Conservation (phyloP, 2,329 filamentous ascomycete species). For the Xylariaceae sp. region DNA sequence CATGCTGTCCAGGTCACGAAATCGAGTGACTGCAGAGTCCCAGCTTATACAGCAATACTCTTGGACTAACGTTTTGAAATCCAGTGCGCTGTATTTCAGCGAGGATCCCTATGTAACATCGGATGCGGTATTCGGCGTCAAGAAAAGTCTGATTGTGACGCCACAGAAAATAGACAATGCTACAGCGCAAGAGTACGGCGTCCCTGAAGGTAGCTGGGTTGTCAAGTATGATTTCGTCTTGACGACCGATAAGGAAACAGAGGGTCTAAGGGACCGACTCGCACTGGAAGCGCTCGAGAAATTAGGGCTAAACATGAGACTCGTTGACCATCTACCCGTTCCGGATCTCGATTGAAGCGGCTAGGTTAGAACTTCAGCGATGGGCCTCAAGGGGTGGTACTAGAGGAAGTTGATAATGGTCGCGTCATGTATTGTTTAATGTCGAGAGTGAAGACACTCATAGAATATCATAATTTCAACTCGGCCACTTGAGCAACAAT, state of each 20-base stretch:
- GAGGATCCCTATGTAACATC: conserved; percentile 77
- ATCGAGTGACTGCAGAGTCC: background rate
- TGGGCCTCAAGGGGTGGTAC: background rate
- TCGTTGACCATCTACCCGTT: conserved; percentile 71
- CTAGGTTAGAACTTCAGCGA: background rate
- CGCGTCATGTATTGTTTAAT: background rate
- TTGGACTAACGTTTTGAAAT: background rate
- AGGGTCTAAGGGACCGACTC: conserved; percentile 56
- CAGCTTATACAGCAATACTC: background rate
- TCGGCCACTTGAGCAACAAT: background rate
- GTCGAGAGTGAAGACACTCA: background rate
- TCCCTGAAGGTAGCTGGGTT: conserved; percentile 58
- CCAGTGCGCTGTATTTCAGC: conserved; percentile 68
- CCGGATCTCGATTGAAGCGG: conserved; percentile 54
- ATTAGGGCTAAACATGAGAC: conserved; percentile 63
- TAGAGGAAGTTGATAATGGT: background rate
- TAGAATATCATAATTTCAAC: background rate
- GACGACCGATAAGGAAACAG: conserved; percentile 64
- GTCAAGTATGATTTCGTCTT: conserved; percentile 74
- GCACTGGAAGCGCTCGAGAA: conserved; percentile 62
- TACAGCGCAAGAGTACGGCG: conserved; percentile 56
- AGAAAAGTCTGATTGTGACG: conserved; percentile 70
- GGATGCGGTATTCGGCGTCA: conserved; percentile 83
- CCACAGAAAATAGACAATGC: conserved; percentile 46
- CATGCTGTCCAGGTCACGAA: background rate